Evolutionary conservation across 1,284 basidiomycete species (phyloP), one percentile per base, ranked within the genome.

Genomic region (Leccinum pseudoinsigne): DNA sequence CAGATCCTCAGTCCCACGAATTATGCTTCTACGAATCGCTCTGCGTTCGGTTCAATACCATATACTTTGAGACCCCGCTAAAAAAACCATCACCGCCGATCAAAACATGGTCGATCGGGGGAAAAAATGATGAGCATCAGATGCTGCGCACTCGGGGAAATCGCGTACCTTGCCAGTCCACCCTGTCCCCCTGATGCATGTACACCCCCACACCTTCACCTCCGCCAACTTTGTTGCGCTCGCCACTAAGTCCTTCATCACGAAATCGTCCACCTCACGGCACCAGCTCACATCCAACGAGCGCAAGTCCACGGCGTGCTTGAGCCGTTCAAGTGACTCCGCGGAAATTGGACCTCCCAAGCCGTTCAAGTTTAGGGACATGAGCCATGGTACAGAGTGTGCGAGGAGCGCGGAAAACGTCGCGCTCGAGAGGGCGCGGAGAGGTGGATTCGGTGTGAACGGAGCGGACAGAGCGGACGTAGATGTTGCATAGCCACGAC

Each of bases 251-350:
- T 74, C 71, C 74, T 92, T 90, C 64, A 98, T 76, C 2, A 92
- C 81, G 70, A 90, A 94, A 74, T 99, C 92, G 67, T 96, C 91
- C 36, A 94, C 83, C 42, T 86, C 83, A 51, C 97, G 80, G 67
- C 95, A 96, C 84, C 94, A 99, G 1, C 95, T 90, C 6, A 97
- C 75, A 71, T 99, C 93, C 40, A 98, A 71, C 70, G 79, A 82
- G 66, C 76, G 79, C 68, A 98, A 71, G 26, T 81, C 76, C 4
- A 71, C 74, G 18, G 84, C 85, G 1, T 71, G 68, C 42, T 76
- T 74, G 36, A 97, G 81, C 47, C 68, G 68, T 55, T 75, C 78
- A 45, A 97, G 76, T 1, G 84, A 82, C 10, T 85, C 84, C 38
- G 84, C 80, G 0, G 83, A 82, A 1, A 88, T 81, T 1, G 82